Conservation (phyloP, 352 stramenopile species). For the Phytophthora tubulina region DNA sequence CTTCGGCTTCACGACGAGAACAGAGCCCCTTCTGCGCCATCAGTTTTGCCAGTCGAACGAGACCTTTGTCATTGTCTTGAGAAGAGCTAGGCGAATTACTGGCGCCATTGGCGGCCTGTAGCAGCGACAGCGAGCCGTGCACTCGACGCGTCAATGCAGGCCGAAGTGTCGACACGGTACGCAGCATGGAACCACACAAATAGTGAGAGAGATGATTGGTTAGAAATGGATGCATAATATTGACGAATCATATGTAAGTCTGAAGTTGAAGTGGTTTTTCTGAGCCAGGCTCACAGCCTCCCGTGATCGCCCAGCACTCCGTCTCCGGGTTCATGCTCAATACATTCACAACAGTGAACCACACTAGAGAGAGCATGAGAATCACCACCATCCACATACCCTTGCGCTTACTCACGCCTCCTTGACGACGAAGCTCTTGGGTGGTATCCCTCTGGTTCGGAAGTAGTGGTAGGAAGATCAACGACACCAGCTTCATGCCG, state of each 20-base stretch:
- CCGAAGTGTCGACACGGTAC: slow-evolving; percentile 28
- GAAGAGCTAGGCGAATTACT: slow-evolving; percentile 5
- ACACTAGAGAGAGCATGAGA: slow-evolving; percentile 49
- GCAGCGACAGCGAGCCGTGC: slow-evolving; percentile 30
- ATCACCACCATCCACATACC: slow-evolving; percentile 49
- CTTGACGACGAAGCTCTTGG: slow-evolving; percentile 44
- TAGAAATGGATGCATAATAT: slow-evolving; percentile 9
- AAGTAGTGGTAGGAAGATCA: slow-evolving; percentile 60
- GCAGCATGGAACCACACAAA: slow-evolving; percentile 36
- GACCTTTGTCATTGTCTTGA: slow-evolving; percentile 30
- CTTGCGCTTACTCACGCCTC: slow-evolving; percentile 52
- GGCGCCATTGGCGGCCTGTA: slow-evolving; percentile 1
- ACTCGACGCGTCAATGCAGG: slow-evolving; percentile 31
- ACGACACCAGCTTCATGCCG: slow-evolving; percentile 59
- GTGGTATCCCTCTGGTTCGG: slow-evolving; percentile 53
- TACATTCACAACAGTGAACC: slow-evolving; percentile 59
- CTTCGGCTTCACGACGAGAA: slow-evolving; percentile 82
- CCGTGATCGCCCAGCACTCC: slow-evolving; percentile 72
- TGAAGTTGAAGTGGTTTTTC: slow-evolving; percentile 23
- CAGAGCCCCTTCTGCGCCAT: slow-evolving; percentile 84
- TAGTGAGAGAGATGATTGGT: slow-evolving; percentile 26
- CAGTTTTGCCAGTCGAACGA: slow-evolving; percentile 80
- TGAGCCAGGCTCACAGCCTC: slow-evolving; percentile 51
- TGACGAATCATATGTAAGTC: slow-evolving; percentile 7
- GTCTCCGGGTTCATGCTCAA: slow-evolving; percentile 69